A percentile compares a stretch with the other conserved stretches of the same genome.
Evolutionary conservation across 1,284 basidiomycete species (phyloP).

Genomic region (Cryptococcus sp.): DNA sequence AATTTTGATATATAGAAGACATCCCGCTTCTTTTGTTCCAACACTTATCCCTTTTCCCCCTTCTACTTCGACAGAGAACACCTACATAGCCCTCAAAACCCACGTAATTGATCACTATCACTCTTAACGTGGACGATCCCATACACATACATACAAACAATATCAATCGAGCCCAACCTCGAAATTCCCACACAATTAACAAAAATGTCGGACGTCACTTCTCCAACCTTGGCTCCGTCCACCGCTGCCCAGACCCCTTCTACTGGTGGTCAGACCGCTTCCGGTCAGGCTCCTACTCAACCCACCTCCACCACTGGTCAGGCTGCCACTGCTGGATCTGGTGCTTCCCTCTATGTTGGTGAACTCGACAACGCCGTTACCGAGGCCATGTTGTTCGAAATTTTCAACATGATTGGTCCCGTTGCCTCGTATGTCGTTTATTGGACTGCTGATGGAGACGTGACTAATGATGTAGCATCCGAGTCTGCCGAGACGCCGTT

Average conservation of each 20-base stretch:
- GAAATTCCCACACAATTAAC: constrained; percentile 4
- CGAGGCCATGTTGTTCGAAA: constrained; percentile 99
- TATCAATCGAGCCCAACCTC: constrained; percentile 23
- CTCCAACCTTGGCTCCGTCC: constrained; percentile 19
- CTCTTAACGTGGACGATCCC: constrained; percentile 38
- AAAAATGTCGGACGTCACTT: constrained; percentile 33
- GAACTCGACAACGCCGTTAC: constrained; percentile 97
- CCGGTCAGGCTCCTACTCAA: constrained; percentile 36
- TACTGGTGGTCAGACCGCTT: constrained; percentile 21
- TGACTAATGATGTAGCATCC: constrained; percentile 62
- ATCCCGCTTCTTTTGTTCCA: constrained; percentile 6
- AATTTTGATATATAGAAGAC: background rate
- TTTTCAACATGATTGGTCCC: constrained; percentile 99
- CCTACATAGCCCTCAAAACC: constrained; percentile 28
- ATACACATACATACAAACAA: constrained; percentile 14
- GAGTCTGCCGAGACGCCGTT: constrained; percentile 99
- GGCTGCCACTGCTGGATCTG: constrained; percentile 60
- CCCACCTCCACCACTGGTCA: constrained; percentile 55
- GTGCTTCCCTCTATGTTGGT: constrained; percentile 96
- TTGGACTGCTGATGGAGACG: background rate
- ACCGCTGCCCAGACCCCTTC: constrained; percentile 21
- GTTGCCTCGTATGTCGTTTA: constrained; percentile 74
- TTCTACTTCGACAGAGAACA: constrained; percentile 4
- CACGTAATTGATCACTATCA: constrained; percentile 34
- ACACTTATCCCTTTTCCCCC: constrained; percentile 5